A percentile compares a stretch with the other conserved stretches of the same genome.
Evolutionary conservation across 371 early-diverging fungal species (phyloP).

Genomic region (Blastocladiella emersonii): DNA sequence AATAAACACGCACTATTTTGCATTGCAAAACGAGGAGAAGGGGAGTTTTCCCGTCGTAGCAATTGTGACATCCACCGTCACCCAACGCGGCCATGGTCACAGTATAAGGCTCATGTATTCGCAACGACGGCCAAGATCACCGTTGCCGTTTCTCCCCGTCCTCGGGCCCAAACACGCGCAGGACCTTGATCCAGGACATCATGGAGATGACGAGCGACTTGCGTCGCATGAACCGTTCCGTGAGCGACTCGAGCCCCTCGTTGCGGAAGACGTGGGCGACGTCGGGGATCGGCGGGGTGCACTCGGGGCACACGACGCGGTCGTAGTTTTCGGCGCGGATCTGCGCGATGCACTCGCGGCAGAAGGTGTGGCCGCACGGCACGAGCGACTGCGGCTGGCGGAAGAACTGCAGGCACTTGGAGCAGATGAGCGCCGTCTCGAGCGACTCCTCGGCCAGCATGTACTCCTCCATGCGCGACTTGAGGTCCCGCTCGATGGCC

Average conservation of each 20-base stretch:
- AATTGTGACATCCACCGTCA: too few species aligned
- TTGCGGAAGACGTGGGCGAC: conserved; percentile 25
- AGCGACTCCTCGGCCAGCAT: conserved; percentile 30
- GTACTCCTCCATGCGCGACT: conserved; percentile 27
- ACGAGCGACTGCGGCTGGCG: neutral
- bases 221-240: conserved; percentile 26
- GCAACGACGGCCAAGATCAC: too few species aligned
- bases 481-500: conserved; percentile 29
- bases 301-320: conserved; percentile 23
- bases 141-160: too few species aligned
- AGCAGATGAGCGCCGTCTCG: conserved; percentile 34
- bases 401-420: conserved; percentile 3
- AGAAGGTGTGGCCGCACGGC: conserved; percentile 15
- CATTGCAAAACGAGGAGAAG: too few species aligned
- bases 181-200: conserved; percentile 25
- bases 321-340: conserved; percentile 34
- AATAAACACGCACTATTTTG: too few species aligned
- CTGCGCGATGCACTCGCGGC: conserved; percentile 21
- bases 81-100: too few species aligned
- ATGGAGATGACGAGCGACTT: conserved; percentile 24
- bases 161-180: conserved; percentile 13
- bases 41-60: too few species aligned
- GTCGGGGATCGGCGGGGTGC: conserved; percentile 6
- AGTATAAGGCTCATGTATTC: too few species aligned
- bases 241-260: conserved; percentile 24